A percentile compares a stretch with the other conserved stretches of the same genome.
These are phyloP conservation scores for Discostella stelligeroides DNA, from an alignment of 108 stramenopile genomes.

Conservation along the genomic window DNA sequence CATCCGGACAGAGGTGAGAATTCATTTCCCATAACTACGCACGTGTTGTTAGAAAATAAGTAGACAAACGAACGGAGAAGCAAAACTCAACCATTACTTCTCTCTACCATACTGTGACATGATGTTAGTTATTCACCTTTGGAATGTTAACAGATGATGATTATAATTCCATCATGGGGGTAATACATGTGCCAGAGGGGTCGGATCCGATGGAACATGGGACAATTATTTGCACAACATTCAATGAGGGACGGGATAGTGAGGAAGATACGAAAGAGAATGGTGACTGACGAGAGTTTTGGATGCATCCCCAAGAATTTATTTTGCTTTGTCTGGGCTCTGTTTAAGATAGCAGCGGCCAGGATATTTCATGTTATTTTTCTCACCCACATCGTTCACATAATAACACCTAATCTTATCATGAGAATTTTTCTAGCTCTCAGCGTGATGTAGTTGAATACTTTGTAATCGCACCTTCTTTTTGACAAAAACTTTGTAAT, in stretches of 20 bases:
- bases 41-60: too few relatives aligned
- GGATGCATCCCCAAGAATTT: neutral
- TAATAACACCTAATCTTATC: too few relatives aligned
- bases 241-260: conserved; percentile 23
- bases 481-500: too few relatives aligned
- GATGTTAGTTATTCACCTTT: conserved; percentile 51
- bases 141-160: conserved; percentile 50
- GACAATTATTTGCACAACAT: conserved; percentile 46
- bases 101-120: neutral
- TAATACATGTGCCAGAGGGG: conserved; percentile 40
- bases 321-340: neutral
- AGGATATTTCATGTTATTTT: too few relatives aligned
- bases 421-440: too few relatives aligned
- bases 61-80: neutral
- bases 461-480: too few relatives aligned
- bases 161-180: conserved; percentile 45
- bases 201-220: conserved; percentile 34
- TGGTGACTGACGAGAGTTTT: neutral
- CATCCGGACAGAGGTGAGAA: conserved; percentile 42
- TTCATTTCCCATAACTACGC: too few relatives aligned
- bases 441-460: too few relatives aligned
- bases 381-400: too few relatives aligned
- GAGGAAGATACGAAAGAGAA: neutral
- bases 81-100: neutral
- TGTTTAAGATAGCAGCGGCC: too few relatives aligned